Base-by-base conservation (phyloP, 805 yeast genomes). In the Spathaspora gorwiae region DNA sequence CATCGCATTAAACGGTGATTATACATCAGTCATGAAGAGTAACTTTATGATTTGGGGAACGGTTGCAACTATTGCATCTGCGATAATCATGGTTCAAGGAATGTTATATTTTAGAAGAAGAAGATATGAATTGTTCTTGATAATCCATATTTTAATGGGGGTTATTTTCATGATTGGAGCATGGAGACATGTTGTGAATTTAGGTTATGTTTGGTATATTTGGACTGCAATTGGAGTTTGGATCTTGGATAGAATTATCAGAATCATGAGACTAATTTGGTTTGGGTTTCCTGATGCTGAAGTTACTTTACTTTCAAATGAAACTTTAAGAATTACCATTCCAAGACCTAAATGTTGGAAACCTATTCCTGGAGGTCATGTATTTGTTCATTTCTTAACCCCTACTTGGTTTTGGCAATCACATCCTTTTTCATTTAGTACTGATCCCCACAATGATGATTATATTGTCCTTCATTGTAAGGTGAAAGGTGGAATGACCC, bases 201-300 rank as follows among this genome's bases (percentile, higher is more conserved):
- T 64, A 27, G 59, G 56, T 15, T 63, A 61, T 41, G 45, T 56
- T 31, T 58, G 65, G 60, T 75, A 64, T 11, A 53, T 59, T 47
- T 80, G 77, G 46, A 75, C 80, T 4, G 56, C 81, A 7, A 72
- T 79, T 48, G 83, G 79, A 0, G 69, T 87, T 8, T 89, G 96
- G 96, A 73, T 68, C 1, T 70, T 79, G 49, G 95, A 88, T 56
- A 68, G 90, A 44, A 47, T 79, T 0, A 54, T 76, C 12, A 73
- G 96, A 49, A 47, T 81, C 9, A 64, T 72, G 1, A 73, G 87
- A 44, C 61, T 87, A 2, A 42, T 75, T 9, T 55, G 65, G 32
- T 82, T 84, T 48, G 96, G 96, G 5, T 78, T 74, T 26, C 76
- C 80, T 24, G 59, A 66, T 11, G 84, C 83, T 1, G 53, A 62